Evolutionary conservation across 73 alveolate species (phyloP).

Genomic region (Paramecium primaurelia): DNA sequence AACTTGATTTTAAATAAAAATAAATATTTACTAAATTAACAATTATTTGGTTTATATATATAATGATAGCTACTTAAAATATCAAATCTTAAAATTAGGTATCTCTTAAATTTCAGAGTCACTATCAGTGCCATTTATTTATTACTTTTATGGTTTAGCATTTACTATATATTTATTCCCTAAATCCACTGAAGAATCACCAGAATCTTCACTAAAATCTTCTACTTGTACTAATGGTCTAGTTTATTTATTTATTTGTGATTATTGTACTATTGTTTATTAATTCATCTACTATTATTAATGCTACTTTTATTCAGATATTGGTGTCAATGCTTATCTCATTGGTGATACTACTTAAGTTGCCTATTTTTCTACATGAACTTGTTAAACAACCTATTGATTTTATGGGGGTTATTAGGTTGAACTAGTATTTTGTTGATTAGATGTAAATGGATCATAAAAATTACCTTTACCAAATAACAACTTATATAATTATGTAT

Average conservation of each 20-base stretch:
- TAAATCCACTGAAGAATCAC: background rate
- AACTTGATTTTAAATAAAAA: no score
- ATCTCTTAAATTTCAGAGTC: slow-evolving; percentile 8
- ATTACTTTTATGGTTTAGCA: background rate
- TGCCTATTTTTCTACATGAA: background rate
- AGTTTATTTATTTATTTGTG: background rate
- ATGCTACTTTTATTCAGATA: background rate
- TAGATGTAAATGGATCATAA: background rate
- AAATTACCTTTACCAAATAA: background rate
- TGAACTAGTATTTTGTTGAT: background rate
- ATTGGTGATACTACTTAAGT: background rate
- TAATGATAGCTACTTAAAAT: no score
- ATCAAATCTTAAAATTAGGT: background rate
- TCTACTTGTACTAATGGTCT: background rate
- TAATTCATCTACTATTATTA: background rate
- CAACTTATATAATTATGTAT: background rate
- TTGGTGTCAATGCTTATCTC: background rate
- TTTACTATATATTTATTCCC: background rate
- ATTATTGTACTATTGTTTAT: background rate
- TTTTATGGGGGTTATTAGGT: background rate
- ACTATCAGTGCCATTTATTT: background rate
- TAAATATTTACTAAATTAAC: background rate
- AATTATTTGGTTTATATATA: background rate
- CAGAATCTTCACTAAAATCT: background rate
- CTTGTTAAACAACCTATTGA: background rate